Evolutionary conservation across 805 yeast genomes (phyloP).

Genomic region (Candida pseudoglaebosa): DNA sequence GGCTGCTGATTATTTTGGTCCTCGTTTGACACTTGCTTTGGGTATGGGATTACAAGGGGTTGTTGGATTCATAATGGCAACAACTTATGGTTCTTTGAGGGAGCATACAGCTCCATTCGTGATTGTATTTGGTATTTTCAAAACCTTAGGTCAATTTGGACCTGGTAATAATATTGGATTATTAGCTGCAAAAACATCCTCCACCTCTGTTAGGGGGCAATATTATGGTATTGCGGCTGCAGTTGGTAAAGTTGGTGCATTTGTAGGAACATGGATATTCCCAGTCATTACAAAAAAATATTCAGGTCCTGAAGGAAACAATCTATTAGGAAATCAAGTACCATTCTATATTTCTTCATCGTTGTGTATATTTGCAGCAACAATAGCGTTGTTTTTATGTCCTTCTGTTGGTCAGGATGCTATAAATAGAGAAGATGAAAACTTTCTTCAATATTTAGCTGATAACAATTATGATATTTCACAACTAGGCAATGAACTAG

Average conservation of each 20-base stretch:
- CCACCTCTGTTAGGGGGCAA: constrained; percentile 86
- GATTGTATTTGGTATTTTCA: constrained; percentile 84
- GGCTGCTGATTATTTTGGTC: constrained; percentile 86
- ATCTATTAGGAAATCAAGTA: constrained; percentile 56
- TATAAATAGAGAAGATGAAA: constrained; percentile 70
- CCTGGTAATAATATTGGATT: constrained; percentile 92
- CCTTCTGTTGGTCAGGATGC: constrained; percentile 86
- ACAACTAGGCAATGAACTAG: constrained; percentile 46
- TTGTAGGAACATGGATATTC: constrained; percentile 85
- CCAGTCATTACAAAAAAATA: constrained; percentile 68
- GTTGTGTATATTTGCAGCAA: constrained; percentile 68
- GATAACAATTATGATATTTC: constrained; percentile 68
- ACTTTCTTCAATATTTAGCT: constrained; percentile 63
- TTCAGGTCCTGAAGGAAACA: constrained; percentile 42
- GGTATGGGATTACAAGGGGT: constrained; percentile 75
- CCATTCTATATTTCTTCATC: constrained; percentile 83
- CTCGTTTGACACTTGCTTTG: constrained; percentile 66
- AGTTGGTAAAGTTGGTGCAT: constrained; percentile 87
- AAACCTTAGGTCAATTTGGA: constrained; percentile 87
- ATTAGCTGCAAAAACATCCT: constrained; percentile 79
- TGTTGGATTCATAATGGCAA: constrained; percentile 83
- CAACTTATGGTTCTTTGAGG: constrained; percentile 51
- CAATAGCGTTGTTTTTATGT: constrained; percentile 62
- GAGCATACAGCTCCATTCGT: constrained; percentile 72
- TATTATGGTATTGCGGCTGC: constrained; percentile 93